Conservation (phyloP, 2,329 filamentous ascomycete genomes). For the Diplodia seriata region DNA sequence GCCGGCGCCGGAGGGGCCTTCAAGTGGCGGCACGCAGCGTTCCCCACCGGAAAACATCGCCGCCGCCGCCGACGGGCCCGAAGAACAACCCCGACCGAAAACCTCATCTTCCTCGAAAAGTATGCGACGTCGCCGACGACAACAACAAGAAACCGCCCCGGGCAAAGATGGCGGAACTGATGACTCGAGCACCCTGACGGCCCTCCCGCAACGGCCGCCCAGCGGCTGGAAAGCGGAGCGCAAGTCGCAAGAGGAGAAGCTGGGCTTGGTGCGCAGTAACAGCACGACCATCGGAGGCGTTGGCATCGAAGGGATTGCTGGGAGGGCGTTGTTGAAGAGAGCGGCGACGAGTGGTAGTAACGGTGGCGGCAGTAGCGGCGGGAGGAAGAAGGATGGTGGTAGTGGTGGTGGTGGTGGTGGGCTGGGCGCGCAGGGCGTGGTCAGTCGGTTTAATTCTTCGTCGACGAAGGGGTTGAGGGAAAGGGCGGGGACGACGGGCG, state of each 20-base stretch:
- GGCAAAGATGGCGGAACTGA: not conserved
- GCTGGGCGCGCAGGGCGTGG: not conserved
- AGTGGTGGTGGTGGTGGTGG: not conserved
- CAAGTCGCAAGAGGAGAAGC: not conserved
- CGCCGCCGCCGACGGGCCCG: slow-evolving; percentile 28
- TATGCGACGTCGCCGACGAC: not conserved
- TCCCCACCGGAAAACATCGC: slow-evolving; percentile 42
- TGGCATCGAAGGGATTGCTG: not conserved
- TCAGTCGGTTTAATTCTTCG: slow-evolving; percentile 13
- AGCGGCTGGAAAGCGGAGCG: not conserved
- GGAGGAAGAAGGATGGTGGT: not conserved
- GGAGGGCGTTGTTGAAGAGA: not conserved
- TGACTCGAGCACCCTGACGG: not conserved
- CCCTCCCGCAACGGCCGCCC: not conserved
- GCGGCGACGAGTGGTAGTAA: not conserved
- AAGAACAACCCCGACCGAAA: not conserved
- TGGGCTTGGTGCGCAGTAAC: not conserved
- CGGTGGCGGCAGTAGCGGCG: not conserved
- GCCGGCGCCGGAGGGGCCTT: slow-evolving; percentile 25
- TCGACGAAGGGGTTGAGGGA: not conserved
- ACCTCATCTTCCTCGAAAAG: not conserved
- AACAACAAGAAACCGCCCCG: not conserved
- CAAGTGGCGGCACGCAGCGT: slow-evolving; percentile 37
- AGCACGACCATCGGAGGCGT: not conserved
- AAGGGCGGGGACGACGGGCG: not conserved